Evolutionary conservation across 179 eudicot species (phyloP).

Genomic region (Nepenthes alata): DNA sequence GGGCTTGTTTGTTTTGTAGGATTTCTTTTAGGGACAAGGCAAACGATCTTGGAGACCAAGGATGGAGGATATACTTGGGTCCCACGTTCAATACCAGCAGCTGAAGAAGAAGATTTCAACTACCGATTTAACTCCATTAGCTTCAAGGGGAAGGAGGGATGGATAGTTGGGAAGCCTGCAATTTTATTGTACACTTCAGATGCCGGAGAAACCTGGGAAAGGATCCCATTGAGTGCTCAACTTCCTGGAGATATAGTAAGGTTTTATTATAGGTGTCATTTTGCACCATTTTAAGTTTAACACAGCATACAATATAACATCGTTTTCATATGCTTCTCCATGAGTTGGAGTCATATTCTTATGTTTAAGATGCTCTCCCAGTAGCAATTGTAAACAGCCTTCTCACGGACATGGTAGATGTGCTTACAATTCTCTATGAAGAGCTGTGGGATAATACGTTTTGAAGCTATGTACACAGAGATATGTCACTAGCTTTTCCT

Average conservation of each 20-base stretch:
- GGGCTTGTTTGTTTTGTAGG: conserved; percentile 38
- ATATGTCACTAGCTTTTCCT: no score
- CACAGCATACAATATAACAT: not conserved
- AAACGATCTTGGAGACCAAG: conserved; percentile 86
- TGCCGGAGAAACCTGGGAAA: conserved; percentile 83
- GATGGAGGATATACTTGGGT: conserved; percentile 78
- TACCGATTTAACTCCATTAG: conserved; percentile 89
- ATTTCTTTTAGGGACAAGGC: conserved; percentile 85
- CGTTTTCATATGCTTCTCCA: not conserved
- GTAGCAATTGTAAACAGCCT: no score
- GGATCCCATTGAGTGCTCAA: conserved; percentile 81
- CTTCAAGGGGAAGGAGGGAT: conserved; percentile 86
- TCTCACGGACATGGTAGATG: no score
- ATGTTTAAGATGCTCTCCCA: no score
- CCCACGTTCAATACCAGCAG: conserved; percentile 70
- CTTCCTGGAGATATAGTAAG: conserved; percentile 96
- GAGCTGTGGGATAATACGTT: no score
- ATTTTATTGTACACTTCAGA: conserved; percentile 73
- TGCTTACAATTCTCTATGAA: no score
- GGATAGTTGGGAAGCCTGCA: conserved; percentile 98
- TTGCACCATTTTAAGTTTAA: not conserved
- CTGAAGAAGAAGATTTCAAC: conserved; percentile 94
- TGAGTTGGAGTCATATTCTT: no score
- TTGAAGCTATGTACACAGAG: no score
- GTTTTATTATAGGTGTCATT: not conserved